phyloP scores from a whole-genome alignment of 1,139 yeast genomes.

The Taphrina communis region DNA sequence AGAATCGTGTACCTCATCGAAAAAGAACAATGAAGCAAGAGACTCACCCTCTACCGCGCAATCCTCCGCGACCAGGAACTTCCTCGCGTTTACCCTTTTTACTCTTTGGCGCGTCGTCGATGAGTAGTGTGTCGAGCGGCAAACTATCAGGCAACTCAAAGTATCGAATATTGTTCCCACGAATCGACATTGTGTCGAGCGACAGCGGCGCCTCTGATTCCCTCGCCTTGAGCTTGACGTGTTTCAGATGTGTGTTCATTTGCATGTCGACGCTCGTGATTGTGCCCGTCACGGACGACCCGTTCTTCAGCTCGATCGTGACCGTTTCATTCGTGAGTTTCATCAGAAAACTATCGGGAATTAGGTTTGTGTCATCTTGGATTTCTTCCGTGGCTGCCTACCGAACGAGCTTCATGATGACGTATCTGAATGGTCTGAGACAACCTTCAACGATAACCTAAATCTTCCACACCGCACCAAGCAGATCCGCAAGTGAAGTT shows the following conservation, averaged over 20 bases:
- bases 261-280: conserved; percentile 84
- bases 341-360: conserved; percentile 68
- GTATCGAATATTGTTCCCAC: conserved; percentile 90
- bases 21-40: conserved; percentile 8
- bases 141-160: conserved; percentile 85
- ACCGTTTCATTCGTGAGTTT: conserved; percentile 85
- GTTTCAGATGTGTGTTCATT: conserved; percentile 87
- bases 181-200: conserved; percentile 78
- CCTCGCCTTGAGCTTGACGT: conserved; percentile 68
- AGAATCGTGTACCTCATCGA: conserved; percentile 40
- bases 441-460: too few species aligned
- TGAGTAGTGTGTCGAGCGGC: conserved; percentile 76
- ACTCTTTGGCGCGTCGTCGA: conserved; percentile 61
- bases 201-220: conserved; percentile 62
- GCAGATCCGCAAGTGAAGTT: too few species aligned
- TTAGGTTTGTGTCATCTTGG: not conserved
- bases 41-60: conserved; percentile 38
- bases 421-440: not conserved
- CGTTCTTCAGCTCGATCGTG: conserved; percentile 90
- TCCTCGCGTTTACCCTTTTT: conserved; percentile 50
- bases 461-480: too few species aligned
- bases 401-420: conserved; percentile 43
- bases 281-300: conserved; percentile 71
- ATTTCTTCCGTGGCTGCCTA: not conserved
- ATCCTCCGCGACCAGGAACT: conserved; percentile 46